Conservation (phyloP, 768 basidiomycete species). For the Scleroderma bovista region DNA sequence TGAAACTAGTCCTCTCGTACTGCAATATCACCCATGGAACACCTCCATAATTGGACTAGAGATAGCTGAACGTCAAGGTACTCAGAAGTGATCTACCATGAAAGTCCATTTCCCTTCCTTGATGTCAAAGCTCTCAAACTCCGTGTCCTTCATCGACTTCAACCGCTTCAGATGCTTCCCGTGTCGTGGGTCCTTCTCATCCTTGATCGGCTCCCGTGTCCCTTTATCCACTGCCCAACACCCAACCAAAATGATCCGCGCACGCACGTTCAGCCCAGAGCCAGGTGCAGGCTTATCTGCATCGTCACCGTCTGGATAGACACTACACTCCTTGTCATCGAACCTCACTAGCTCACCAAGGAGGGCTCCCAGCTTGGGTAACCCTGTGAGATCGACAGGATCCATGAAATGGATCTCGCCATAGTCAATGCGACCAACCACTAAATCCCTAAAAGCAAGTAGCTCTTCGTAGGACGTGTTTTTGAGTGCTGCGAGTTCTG, state of each 20-base stretch:
- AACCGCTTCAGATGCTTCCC: conserved; percentile 75
- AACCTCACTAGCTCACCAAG: conserved; percentile 86
- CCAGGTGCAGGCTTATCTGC: conserved; percentile 80
- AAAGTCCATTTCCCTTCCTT: conserved; percentile 90
- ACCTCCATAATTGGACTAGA: no score
- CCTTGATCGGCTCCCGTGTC: conserved; percentile 84
- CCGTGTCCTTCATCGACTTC: conserved; percentile 80
- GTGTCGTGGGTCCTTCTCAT: conserved; percentile 62
- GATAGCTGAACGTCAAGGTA: no score
- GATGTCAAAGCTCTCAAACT: conserved; percentile 76
- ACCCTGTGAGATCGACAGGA: conserved; percentile 80
- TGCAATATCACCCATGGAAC: no score
- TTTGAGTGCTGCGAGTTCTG: conserved; percentile 67
- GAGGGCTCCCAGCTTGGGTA: conserved; percentile 73
- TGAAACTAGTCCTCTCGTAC: no score
- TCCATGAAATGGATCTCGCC: conserved; percentile 82
- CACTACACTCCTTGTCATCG: conserved; percentile 86
- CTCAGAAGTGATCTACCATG: conserved; percentile 86
- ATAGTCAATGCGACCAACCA: conserved; percentile 88
- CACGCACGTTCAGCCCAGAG: conserved; percentile 84
- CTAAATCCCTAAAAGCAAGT: conserved; percentile 65
- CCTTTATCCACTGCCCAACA: conserved; percentile 93
- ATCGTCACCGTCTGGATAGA: conserved; percentile 89
- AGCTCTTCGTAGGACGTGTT: conserved; percentile 69
- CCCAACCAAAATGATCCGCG: conserved; percentile 66